Evolutionary conservation across 2,329 filamentous ascomycete species (phyloP).

Genomic region (Diaporthe ilicicola): DNA sequence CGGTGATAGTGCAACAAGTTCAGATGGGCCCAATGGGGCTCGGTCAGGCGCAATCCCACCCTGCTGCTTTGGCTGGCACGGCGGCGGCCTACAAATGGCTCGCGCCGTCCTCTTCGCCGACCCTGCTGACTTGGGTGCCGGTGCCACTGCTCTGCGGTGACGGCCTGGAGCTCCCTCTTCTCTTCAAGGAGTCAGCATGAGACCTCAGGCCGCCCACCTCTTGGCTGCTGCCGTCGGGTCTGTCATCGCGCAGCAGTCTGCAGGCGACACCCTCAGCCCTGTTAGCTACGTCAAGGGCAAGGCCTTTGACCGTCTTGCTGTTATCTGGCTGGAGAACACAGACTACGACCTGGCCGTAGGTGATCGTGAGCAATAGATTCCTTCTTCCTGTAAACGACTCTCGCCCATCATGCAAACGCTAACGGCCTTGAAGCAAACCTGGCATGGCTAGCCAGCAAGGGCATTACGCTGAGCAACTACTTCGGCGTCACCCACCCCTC

Average conservation of each 20-base stretch:
- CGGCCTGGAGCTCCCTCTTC: background rate
- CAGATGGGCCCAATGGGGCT: background rate
- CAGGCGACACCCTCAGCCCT: slow-evolving; percentile 67
- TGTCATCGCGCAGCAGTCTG: slow-evolving; percentile 49
- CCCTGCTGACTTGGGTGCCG: background rate
- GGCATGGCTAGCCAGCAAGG: slow-evolving; percentile 64
- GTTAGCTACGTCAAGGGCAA: slow-evolving; percentile 73
- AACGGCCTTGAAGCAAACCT: slow-evolving; percentile 53
- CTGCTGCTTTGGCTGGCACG: background rate
- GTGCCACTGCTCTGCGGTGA: background rate
- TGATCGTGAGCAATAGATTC: slow-evolving; percentile 60
- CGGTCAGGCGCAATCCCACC: slow-evolving; percentile 1
- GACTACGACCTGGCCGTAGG: slow-evolving; percentile 70
- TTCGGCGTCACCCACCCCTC: slow-evolving; percentile 75
- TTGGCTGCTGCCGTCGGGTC: slow-evolving; percentile 29
- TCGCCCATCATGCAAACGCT: slow-evolving; percentile 34
- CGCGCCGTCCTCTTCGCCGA: background rate
- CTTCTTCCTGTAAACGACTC: background rate
- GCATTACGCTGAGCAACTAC: slow-evolving; percentile 68
- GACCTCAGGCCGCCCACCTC: slow-evolving; percentile 20
- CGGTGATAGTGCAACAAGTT: background rate
- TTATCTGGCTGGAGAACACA: slow-evolving; percentile 83
- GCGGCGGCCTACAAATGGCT: slow-evolving; percentile 12
- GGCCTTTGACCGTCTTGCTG: slow-evolving; percentile 75
- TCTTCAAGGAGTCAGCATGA: slow-evolving; percentile 24